Conservation (phyloP, 345 rosid species). For the Noccaea caerulescens region DNA sequence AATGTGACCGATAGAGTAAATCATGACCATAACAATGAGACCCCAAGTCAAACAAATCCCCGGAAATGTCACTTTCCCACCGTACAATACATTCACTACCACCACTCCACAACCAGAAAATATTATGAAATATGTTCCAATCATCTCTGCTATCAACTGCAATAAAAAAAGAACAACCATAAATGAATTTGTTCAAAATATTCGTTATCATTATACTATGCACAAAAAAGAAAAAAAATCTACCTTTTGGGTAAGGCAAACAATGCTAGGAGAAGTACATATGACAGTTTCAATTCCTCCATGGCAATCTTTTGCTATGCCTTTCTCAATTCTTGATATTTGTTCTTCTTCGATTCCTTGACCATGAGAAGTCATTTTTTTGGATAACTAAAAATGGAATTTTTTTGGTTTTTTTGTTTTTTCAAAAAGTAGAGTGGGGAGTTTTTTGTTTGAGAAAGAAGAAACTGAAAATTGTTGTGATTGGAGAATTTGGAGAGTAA, state of each 20-base stretch:
- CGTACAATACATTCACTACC: slow-evolving; percentile 62
- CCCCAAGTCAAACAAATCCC: slow-evolving; percentile 74
- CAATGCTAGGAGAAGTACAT: slow-evolving; percentile 40
- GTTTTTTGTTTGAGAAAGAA: background rate
- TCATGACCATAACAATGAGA: slow-evolving; percentile 72
- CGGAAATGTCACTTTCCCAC: slow-evolving; percentile 63
- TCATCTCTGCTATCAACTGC: slow-evolving; percentile 65
- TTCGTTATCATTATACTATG: background rate
- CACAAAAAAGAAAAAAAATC: background rate
- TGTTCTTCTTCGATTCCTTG: slow-evolving; percentile 40
- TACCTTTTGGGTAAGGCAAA: slow-evolving; percentile 42
- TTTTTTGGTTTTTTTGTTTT: background rate
- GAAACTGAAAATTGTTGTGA: background rate
- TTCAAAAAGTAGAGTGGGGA: background rate
- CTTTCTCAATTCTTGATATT: slow-evolving; percentile 40
- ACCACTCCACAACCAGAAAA: slow-evolving; percentile 78
- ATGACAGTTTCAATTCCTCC: slow-evolving; percentile 35
- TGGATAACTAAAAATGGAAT: no score
- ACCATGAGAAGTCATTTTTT: slow-evolving; percentile 17
- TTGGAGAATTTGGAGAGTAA: slow-evolving; percentile 2
- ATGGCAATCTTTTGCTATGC: slow-evolving; percentile 19
- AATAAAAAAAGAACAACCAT: background rate
- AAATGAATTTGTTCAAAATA: background rate
- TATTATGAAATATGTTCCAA: slow-evolving; percentile 74
- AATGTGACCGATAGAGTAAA: slow-evolving; percentile 69